Base-by-base conservation (phyloP, 148 eudicot species). In the Vaccinium vitisidaea region DNA sequence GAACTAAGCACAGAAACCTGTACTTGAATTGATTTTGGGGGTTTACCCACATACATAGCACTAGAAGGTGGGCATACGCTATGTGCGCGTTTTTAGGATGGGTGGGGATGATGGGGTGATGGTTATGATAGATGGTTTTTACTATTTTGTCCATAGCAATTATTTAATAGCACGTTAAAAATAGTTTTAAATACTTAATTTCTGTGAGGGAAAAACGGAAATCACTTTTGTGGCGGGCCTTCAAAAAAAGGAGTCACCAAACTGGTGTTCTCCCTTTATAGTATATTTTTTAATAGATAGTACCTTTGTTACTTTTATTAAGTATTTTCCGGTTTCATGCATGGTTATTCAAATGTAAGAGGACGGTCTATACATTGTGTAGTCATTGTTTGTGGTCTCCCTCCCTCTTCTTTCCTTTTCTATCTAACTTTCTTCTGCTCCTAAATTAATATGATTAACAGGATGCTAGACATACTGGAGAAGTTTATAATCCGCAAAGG, bases 381-480 rank as follows among this genome's bases (percentile, higher is more conserved):
- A n/a, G 67, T n/a, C n/a, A 5, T 65, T 61, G 12, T 21, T 65
- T 65, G 70, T 65, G 30, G 23, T 39, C 18, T 13, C 25, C 10
- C 8, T 2, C 8, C 25, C 25, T 27, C 13, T 11, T 13, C 13
- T 27, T 69, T 27, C 39, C 18, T 30, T 69, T 69, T 27, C 8
- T 69, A 36, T 69, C 13, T 27, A 65, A 12, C 70, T 49, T 13
- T 77, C 63, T 69, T 79, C 15, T 86, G 79, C 4, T 84, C 54
- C 82, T 81, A 54, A 88, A 61, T 14, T 30, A 80, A 70, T 18
- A 30, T 69, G 32, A 82, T 83, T 74, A 83, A 85, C 89, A 96
- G 99, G 93, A 97, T 97, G 99, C 88, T 97, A 77, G 94, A 95
- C 86, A 97, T 97, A 82, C 90, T 97, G 49, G 98, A 95, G 77